These are phyloP conservation scores for Capsicum pubescens DNA, from an alignment of 257 asterid genomes.

Conservation along the genomic window DNA sequence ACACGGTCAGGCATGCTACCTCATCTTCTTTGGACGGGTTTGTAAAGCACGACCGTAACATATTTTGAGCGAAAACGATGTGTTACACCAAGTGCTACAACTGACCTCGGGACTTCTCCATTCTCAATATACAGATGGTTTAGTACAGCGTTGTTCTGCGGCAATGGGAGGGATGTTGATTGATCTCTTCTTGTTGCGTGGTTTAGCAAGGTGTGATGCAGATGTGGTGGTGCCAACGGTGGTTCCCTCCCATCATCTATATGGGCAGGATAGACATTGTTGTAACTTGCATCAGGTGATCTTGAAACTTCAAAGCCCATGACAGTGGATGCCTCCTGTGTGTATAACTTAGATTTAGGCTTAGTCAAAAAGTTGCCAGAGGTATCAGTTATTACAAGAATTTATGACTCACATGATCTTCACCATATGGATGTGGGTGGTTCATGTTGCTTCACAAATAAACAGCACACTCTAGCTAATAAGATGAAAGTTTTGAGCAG, in stretches of 20 bases:
- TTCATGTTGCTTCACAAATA: slow-evolving; percentile 49
- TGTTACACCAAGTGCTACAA: slow-evolving; percentile 84
- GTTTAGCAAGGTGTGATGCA: slow-evolving; percentile 75
- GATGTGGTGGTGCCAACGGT: slow-evolving; percentile 72
- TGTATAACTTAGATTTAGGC: neutral
- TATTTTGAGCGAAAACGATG: slow-evolving; percentile 89
- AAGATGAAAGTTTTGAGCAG: neutral
- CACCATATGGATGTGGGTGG: slow-evolving; percentile 49
- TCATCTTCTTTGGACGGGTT: slow-evolving; percentile 85
- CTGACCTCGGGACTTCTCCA: slow-evolving; percentile 68
- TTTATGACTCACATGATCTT: slow-evolving; percentile 59
- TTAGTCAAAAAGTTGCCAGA: neutral
- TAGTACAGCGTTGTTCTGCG: slow-evolving; percentile 74
- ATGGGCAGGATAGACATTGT: slow-evolving; percentile 60
- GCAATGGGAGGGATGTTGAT: slow-evolving; percentile 58
- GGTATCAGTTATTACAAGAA: slow-evolving; percentile 10
- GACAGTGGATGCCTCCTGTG: slow-evolving; percentile 78
- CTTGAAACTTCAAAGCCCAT: slow-evolving; percentile 79
- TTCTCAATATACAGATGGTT: slow-evolving; percentile 93
- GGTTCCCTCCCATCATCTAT: slow-evolving; percentile 87
- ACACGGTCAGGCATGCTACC: slow-evolving; percentile 30
- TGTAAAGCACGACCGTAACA: slow-evolving; percentile 87
- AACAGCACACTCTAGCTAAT: slow-evolving; percentile 5
- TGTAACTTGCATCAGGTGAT: slow-evolving; percentile 91
- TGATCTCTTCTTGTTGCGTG: slow-evolving; percentile 52